phyloP scores from a whole-genome alignment of 495 filamentous ascomycete genomes.

The Aspergillus affinis region DNA sequence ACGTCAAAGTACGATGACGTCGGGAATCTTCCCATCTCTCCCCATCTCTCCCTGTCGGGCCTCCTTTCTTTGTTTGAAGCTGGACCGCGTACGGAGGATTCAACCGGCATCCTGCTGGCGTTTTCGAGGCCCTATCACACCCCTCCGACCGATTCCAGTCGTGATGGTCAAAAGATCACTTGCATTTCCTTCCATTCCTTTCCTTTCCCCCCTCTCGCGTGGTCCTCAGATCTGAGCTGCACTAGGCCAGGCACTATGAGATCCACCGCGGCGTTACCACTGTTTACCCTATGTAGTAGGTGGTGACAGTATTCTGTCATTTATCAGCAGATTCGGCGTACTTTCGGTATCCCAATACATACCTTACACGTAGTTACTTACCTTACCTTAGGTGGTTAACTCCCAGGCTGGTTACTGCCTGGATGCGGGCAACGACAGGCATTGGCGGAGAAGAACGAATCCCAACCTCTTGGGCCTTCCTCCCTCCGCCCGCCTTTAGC shows the following conservation, averaged over 20 bases:
- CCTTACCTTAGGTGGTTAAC: too few relatives aligned
- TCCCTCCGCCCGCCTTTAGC: conserved; percentile 14
- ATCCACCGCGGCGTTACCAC: conserved; percentile 16
- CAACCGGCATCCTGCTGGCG: background rate
- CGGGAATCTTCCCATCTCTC: conserved; percentile 4
- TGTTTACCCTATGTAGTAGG: conserved; percentile 14
- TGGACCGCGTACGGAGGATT: background rate
- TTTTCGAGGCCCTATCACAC: conserved; percentile 10
- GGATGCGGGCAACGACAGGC: too few relatives aligned
- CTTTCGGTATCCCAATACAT: background rate
- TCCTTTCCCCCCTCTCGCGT: conserved; percentile 21
- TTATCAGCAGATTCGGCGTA: background rate
- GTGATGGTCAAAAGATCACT: conserved; percentile 24
- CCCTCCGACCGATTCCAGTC: background rate
- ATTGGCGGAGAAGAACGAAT: conserved; percentile 9
- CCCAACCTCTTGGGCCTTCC: conserved; percentile 19
- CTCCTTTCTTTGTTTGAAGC: background rate
- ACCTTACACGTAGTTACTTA: background rate
- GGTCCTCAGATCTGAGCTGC: conserved; percentile 24
- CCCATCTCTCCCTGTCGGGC: too few relatives aligned
- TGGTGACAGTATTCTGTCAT: background rate
- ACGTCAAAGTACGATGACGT: conserved; percentile 31
- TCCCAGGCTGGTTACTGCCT: background rate
- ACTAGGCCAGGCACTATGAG: conserved; percentile 26
- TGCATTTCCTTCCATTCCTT: conserved; percentile 24